Percentiles rank a stretch among this genome's conserved stretches.
phyloP scores from a whole-genome alignment of 2,329 filamentous ascomycete genomes.

The Stagonosporopsis rhizophila region DNA sequence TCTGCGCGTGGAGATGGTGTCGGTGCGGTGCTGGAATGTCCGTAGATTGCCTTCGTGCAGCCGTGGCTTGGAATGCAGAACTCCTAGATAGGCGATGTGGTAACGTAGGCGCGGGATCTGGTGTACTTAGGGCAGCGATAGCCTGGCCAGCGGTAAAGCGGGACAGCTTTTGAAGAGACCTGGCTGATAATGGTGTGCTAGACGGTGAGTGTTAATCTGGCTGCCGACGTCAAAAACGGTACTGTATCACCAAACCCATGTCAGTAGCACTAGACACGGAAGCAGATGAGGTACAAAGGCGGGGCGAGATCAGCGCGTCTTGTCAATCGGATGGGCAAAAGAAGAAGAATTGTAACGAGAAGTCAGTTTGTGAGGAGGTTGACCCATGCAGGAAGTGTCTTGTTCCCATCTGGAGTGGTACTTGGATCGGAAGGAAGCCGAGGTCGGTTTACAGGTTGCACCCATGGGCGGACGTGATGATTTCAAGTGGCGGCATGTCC shows the following conservation, averaged over 20 bases:
- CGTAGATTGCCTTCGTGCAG: slow-evolving; percentile 5
- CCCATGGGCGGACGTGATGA: background rate
- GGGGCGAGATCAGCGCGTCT: slow-evolving; percentile 4
- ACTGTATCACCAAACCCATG: slow-evolving; percentile 13
- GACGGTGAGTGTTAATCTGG: slow-evolving; percentile 8
- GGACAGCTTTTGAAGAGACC: background rate
- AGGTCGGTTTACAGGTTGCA: background rate
- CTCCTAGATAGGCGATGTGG: slow-evolving; percentile 6
- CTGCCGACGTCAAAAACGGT: slow-evolving; percentile 15
- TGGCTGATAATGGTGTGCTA: slow-evolving; percentile 3
- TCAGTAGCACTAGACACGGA: slow-evolving; percentile 6
- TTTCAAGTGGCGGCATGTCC: background rate
- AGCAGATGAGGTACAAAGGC: slow-evolving; percentile 5
- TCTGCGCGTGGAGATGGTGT: slow-evolving; percentile 20
- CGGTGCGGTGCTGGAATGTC: slow-evolving; percentile 11
- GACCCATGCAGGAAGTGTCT: background rate
- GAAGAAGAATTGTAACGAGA: background rate
- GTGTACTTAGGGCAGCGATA: slow-evolving; percentile 10
- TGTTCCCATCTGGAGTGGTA: background rate
- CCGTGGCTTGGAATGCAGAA: slow-evolving; percentile 19
- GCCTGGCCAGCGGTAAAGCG: slow-evolving; percentile 3
- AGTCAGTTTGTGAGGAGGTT: background rate
- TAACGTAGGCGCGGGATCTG: slow-evolving; percentile 1
- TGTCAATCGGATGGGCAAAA: background rate
- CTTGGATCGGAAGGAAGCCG: slow-evolving; percentile 3